phyloP scores from a whole-genome alignment of 2,329 filamentous ascomycete genomes.

The Coniochaeta pulveracea region DNA sequence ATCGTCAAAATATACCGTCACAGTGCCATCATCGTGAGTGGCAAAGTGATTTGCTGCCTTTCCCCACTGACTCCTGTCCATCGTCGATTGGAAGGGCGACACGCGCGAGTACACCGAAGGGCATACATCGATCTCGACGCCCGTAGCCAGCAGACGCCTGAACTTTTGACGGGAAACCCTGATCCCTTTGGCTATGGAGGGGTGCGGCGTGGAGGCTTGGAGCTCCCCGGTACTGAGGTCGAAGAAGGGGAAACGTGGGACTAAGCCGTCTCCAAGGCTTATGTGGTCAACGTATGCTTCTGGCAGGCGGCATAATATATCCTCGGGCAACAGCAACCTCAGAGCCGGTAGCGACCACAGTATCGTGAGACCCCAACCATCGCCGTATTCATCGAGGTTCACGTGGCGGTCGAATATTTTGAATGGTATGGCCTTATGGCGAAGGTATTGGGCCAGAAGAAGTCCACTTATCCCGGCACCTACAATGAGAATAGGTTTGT shows the following conservation, averaged over 20 bases:
- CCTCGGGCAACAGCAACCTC: constrained; percentile 34
- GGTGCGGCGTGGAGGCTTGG: constrained; percentile 25
- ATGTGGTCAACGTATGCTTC: constrained; percentile 41
- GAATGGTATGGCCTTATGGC: constrained; percentile 23
- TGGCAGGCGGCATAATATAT: constrained; percentile 30
- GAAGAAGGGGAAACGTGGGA: constrained; percentile 41
- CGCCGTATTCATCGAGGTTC: constrained; percentile 31
- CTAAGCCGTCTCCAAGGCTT: constrained; percentile 32
- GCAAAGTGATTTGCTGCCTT: constrained; percentile 22
- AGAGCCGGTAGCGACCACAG: constrained; percentile 49
- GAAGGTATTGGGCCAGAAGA: constrained; percentile 22
- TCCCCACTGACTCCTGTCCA: constrained; percentile 24
- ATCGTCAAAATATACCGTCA: constrained; percentile 34
- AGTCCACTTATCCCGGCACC: constrained; percentile 25
- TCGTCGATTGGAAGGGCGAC: no score
- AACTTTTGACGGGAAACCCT: constrained; percentile 35
- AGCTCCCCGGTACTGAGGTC: constrained; percentile 38
- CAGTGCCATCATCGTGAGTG: constrained; percentile 16
- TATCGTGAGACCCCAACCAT: constrained; percentile 53
- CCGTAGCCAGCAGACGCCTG: constrained; percentile 30
- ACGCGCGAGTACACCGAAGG: no score
- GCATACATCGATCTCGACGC: constrained; percentile 31
- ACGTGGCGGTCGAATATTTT: constrained; percentile 41
- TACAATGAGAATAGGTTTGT: constrained; percentile 20
- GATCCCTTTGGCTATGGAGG: constrained; percentile 31